Base-by-base conservation (phyloP, 2,329 filamentous ascomycete species). In the Pseudocercospora crystallina region DNA sequence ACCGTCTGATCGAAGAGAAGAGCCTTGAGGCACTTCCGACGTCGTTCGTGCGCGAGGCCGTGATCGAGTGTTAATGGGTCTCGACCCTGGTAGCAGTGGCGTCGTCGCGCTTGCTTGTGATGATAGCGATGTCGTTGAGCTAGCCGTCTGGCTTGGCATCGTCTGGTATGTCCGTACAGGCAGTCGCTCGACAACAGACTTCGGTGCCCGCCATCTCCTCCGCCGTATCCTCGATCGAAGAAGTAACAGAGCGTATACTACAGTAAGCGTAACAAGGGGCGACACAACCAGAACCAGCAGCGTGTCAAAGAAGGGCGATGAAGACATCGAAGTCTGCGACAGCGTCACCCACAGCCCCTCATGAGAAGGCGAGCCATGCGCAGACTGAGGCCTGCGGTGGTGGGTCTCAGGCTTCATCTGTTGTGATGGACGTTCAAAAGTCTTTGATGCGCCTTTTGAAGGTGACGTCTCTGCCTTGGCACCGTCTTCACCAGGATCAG, bases 341-440 rank as follows among this genome's bases (percentile, higher is more conserved):
- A 99, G 83, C 7, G 94, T 96, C n/a, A 99, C 90, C 90, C 90
- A 97, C 4, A 99, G 80, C 2, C 90, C 92, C 61, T 94, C 85
- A 57, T 85, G 85, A 26, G 62, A 55, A 17, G 48, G 46, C n/a
- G 47, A 43, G 15, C 51, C 48, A 43, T 56, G 38, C 13, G 44
- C 30, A 48, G 35, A 35, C 10, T 48, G 52, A 36, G 47, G 54
- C 13, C 51, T 54, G 9, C 47, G 38, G 29, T 53, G 56, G 39
- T 56, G 45, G 17, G 43, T 33, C 8, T 56, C 52, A 12, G 42
- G 34, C 41, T 50, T 30, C 14, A 17, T 14, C 47, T 26, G 36
- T 31, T 39, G 17, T 30, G 36, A 44, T 26, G 20, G 20, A 26
- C 20, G 20, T 26, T 26, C 20, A 26, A 7, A 26, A 26, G 53